phyloP scores from a whole-genome alignment of 768 basidiomycete genomes.

The Rhodotorula diobovata region DNA sequence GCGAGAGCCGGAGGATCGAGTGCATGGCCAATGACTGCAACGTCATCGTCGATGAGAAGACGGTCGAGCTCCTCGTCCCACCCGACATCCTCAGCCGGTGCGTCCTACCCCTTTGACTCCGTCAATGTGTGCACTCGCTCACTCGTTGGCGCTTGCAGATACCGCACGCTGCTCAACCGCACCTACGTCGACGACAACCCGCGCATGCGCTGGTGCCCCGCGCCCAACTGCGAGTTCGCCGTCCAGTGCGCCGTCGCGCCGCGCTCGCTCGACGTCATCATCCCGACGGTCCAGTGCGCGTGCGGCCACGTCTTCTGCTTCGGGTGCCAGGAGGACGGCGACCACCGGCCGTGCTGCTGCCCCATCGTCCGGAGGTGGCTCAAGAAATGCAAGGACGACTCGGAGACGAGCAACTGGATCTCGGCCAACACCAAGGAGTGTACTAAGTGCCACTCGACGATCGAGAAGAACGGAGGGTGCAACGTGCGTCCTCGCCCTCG shows the following conservation, averaged over 20 bases:
- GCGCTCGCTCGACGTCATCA: constrained; percentile 68
- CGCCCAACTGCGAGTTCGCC: constrained; percentile 89
- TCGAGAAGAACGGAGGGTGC: constrained; percentile 99
- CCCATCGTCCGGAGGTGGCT: constrained; percentile 85
- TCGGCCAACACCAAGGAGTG: constrained; percentile 99
- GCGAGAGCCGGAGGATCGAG: constrained; percentile 50
- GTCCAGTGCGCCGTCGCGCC: constrained; percentile 79
- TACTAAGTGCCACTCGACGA: constrained; percentile 88
- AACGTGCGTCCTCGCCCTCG: constrained; percentile 59
- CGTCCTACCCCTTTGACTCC: constrained; percentile 45
- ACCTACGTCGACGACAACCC: constrained; percentile 82
- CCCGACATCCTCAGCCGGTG: constrained; percentile 52
- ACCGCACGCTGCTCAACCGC: constrained; percentile 79
- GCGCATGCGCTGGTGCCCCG: constrained; percentile 88
- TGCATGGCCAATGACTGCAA: constrained; percentile 51
- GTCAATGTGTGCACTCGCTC: neutral
- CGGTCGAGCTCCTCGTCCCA: constrained; percentile 53
- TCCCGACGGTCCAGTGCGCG: constrained; percentile 84
- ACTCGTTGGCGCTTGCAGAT: constrained; percentile 54
- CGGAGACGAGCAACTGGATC: constrained; percentile 99
- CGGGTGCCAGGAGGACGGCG: constrained; percentile 79
- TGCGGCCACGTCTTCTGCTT: constrained; percentile 85
- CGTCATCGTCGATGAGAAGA: constrained; percentile 49
- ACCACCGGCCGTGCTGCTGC: constrained; percentile 90
- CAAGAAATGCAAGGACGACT: constrained; percentile 95